phyloP scores from a whole-genome alignment of 2,329 filamentous ascomycete genomes.

The Ophiosphaerella narmari region DNA sequence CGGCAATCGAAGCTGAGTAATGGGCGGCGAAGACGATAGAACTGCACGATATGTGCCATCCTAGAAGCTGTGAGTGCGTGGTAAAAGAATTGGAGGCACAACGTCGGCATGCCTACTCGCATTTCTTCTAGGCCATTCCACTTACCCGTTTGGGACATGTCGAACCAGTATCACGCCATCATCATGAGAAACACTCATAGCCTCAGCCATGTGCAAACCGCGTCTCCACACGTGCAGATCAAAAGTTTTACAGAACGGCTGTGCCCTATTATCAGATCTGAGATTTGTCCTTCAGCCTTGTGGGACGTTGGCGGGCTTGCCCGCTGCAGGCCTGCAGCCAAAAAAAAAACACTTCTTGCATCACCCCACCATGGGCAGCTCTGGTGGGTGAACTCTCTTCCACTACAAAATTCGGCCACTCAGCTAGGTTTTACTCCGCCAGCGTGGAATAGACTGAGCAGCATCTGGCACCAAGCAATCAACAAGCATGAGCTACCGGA shows the following conservation, averaged over 20 bases:
- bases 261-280: slow-evolving; percentile 5
- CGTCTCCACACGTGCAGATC: slow-evolving; percentile 13
- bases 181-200: slow-evolving; percentile 9
- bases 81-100: too few relatives aligned
- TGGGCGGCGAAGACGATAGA: too few relatives aligned
- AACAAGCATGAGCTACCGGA: too few relatives aligned
- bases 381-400: neutral
- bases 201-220: slow-evolving; percentile 5
- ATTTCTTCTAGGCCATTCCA: slow-evolving; percentile 2
- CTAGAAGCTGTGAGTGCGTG: too few relatives aligned
- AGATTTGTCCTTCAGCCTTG: slow-evolving; percentile 16
- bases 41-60: too few relatives aligned
- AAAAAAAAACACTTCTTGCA: neutral
- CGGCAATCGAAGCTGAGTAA: too few relatives aligned
- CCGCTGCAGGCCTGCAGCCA: slow-evolving; percentile 13
- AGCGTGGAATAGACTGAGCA: too few relatives aligned
- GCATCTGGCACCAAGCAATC: too few relatives aligned
- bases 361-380: neutral
- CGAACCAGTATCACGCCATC: slow-evolving; percentile 23
- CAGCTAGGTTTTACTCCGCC: too few relatives aligned
- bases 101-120: too few relatives aligned
- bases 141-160: slow-evolving; percentile 8
- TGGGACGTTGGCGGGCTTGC: slow-evolving; percentile 14
- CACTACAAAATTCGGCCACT: neutral
- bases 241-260: slow-evolving; percentile 1